Evolutionary conservation across 202 grass and related monocot species (phyloP).

Genomic region (Setaria italica): DNA sequence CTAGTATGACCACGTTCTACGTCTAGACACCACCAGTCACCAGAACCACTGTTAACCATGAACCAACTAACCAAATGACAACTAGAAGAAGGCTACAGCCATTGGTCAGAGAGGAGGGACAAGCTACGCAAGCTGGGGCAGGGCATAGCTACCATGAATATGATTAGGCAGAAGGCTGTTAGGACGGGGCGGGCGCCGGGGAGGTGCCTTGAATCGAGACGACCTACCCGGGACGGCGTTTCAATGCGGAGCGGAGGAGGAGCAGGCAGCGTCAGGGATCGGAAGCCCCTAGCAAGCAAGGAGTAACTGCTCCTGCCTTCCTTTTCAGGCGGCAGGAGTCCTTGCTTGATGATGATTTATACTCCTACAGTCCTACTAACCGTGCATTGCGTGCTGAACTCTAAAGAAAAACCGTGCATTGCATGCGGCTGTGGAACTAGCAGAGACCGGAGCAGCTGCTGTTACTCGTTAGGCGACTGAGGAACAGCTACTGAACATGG

Average conservation of each 20-base stretch:
- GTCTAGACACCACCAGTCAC: not conserved
- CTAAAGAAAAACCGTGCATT: too few relatives aligned
- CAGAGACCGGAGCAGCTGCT: not conserved
- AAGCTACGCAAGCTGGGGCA: not conserved
- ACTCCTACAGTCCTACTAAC: not conserved
- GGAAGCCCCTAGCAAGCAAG: not conserved
- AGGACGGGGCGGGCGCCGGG: not conserved
- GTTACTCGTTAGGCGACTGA: not conserved
- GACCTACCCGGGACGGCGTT: constrained; percentile 49
- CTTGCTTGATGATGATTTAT: not conserved
- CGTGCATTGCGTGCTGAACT: not conserved
- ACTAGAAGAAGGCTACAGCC: not conserved
- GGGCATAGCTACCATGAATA: not conserved
- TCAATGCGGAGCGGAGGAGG: constrained; percentile 36
- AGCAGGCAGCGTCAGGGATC: not conserved
- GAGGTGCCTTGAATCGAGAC: constrained; percentile 46
- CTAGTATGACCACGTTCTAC: not conserved
- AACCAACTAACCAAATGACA: not conserved
- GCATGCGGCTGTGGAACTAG: not conserved
- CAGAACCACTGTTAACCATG: not conserved
- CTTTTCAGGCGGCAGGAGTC: not conserved
- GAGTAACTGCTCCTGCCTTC: not conserved
- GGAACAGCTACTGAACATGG: not conserved
- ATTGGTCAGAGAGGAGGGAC: not conserved
- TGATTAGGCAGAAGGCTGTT: not conserved